phyloP scores from a whole-genome alignment of 2,329 filamentous ascomycete genomes.

The Scedosporium dehoogii region DNA sequence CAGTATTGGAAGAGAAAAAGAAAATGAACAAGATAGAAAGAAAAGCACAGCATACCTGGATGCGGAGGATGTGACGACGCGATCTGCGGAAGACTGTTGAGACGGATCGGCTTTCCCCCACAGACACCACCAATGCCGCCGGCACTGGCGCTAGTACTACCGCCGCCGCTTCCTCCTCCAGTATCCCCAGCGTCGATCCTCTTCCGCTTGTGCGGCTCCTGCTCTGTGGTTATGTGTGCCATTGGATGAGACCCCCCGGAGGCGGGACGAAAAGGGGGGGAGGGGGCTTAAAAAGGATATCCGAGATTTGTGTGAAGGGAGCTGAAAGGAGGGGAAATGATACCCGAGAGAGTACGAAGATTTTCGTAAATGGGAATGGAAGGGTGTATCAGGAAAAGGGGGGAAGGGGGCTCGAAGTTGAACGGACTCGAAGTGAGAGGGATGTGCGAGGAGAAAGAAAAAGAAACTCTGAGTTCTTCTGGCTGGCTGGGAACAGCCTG shows the following conservation, averaged over 20 bases:
- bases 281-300: not conserved
- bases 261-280: not conserved
- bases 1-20: not conserved
- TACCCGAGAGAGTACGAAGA: too few species aligned
- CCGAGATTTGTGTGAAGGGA: too few species aligned
- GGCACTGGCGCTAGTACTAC: slow-evolving; percentile 5
- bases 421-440: too few species aligned
- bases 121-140: not conserved
- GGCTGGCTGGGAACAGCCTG: too few species aligned
- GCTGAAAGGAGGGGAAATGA: too few species aligned
- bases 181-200: slow-evolving; percentile 23
- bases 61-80: not conserved
- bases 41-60: not conserved
- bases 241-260: not conserved
- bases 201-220: slow-evolving; percentile 3
- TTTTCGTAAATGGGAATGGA: too few species aligned
- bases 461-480: too few species aligned
- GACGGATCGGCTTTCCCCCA: not conserved
- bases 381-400: too few species aligned
- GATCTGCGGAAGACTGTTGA: not conserved
- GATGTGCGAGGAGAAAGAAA: too few species aligned
- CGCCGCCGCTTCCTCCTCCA: slow-evolving; percentile 36
- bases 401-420: too few species aligned
- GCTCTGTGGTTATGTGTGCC: not conserved
- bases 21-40: not conserved